Percentiles rank a stretch among this genome's conserved stretches.
These are phyloP conservation scores for Mycena maculata DNA, from an alignment of 768 basidiomycete genomes.

Conservation along the genomic window DNA sequence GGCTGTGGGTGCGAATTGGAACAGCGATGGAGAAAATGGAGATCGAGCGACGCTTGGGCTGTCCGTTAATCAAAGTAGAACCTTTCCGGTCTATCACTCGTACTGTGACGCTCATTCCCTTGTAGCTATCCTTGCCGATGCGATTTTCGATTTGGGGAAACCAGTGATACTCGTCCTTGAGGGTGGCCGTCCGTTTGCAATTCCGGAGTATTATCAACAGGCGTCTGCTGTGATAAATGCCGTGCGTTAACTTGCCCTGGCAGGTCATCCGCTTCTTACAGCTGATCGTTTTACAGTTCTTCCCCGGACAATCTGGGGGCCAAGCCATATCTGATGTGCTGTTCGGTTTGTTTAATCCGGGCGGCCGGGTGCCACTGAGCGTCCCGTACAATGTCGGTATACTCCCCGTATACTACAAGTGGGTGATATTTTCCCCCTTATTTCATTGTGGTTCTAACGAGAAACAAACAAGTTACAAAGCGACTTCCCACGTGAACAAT, in stretches of 20 bases:
- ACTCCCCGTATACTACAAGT: constrained; percentile 43
- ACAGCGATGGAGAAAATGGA: constrained; percentile 42
- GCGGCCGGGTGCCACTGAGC: constrained; percentile 39
- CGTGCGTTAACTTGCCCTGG: constrained; percentile 15
- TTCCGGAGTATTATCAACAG: constrained; percentile 37
- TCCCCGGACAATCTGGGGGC: constrained; percentile 43
- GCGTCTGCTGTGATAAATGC: constrained; percentile 39
- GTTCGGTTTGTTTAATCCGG: constrained; percentile 41
- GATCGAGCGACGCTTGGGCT: constrained; percentile 41
- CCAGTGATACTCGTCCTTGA: constrained; percentile 39
- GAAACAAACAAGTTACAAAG: constrained; percentile 32
- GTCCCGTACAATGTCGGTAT: constrained; percentile 38
- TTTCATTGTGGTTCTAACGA: neutral
- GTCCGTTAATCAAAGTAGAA: constrained; percentile 38
- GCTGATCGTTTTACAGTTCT: constrained; percentile 31
- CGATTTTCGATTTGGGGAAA: constrained; percentile 38
- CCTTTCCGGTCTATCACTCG: neutral
- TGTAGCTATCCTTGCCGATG: constrained; percentile 39
- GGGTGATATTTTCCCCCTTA: neutral
- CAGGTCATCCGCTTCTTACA: neutral
- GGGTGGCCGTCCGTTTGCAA: constrained; percentile 42
- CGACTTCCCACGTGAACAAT: constrained; percentile 35
- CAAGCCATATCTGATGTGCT: constrained; percentile 41
- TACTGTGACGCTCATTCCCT: neutral
- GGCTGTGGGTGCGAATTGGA: constrained; percentile 43